These are phyloP conservation scores for Tuber aestivum DNA, from an alignment of 495 filamentous ascomycete genomes.

Conservation along the genomic window DNA sequence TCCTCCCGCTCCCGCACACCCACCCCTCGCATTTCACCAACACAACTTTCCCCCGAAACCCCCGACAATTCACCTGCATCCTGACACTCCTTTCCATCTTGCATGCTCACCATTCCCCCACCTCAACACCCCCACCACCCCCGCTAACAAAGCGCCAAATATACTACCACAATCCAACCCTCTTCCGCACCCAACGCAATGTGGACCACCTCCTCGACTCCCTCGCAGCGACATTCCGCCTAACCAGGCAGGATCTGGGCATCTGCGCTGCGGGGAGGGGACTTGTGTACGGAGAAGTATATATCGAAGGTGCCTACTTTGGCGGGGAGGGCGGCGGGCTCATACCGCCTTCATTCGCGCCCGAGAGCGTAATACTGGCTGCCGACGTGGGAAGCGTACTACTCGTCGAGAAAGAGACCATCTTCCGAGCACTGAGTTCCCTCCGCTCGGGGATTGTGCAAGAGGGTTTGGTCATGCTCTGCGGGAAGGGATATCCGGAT, in stretches of 20 bases:
- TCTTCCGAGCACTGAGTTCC: constrained; percentile 50
- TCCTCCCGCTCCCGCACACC: constrained; percentile 7
- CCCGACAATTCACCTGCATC: constrained; percentile 27
- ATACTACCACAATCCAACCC: constrained; percentile 76
- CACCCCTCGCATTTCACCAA: background rate
- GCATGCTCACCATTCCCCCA: constrained; percentile 8
- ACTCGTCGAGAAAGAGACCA: constrained; percentile 87
- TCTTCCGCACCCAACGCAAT: constrained; percentile 68
- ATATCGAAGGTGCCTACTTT: constrained; percentile 22
- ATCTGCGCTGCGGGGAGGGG: constrained; percentile 74
- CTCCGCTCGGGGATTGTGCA: constrained; percentile 42
- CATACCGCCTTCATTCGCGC: constrained; percentile 56
- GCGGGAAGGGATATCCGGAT: constrained; percentile 81
- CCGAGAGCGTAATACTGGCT: constrained; percentile 52
- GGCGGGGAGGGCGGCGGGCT: constrained; percentile 49
- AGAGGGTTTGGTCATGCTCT: constrained; percentile 50
- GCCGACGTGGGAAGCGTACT: constrained; percentile 63
- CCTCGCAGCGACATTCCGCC: constrained; percentile 67
- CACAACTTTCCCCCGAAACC: constrained; percentile 24
- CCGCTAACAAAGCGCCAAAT: constrained; percentile 57
- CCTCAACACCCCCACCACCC: constrained; percentile 39
- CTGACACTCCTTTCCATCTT: constrained; percentile 24
- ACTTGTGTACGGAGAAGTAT: constrained; percentile 55
- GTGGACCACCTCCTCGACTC: constrained; percentile 80
- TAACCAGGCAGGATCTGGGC: constrained; percentile 58